Base-by-base conservation (phyloP, 2,329 filamentous ascomycete species). In the Hymenoscyphus scutula region DNA sequence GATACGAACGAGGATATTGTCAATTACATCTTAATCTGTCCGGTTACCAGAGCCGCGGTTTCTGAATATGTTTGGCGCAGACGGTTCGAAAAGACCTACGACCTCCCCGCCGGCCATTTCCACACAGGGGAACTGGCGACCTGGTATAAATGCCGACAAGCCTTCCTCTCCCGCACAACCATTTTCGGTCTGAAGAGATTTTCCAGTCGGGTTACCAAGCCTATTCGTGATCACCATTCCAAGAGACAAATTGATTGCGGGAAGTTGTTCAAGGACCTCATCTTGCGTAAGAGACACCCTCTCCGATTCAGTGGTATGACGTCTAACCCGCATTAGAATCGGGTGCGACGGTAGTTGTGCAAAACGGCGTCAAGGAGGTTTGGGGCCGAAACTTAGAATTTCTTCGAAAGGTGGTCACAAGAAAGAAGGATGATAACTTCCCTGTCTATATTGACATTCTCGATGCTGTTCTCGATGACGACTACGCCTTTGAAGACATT, bases 51-150 rank as follows among this genome's bases (percentile, higher is more conserved):
- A 37, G 60, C 74, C 65, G 75, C 78, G 6, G 70, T 82, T 59
- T 67, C 74, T 10, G 61, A 67, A 27, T 78, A 76, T 6, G 79
- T 83, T 68, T 84, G 82, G 82, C 77, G 78, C 38, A 65, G 69
- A 41, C 75, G 73, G 19, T 84, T 81, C 66, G 69, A 74, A 15
- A 61, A 71, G 25, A 72, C 62, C 29, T 84, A 78, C 65, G 81
- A 82, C 34, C 78, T 25, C 45, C 66, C 56, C 59, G 55, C 29
- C 51, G 71, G 53, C 57, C 59, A 60, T 53, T 19, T 23, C 2
- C 19, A 59, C 74, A 75, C 63, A 59, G 56, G 65, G 8, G 66
- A 74, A 6, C 67, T 79, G 23, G 59, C 54, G 4, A 25, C 58
- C 13, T 66, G 67, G 38, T 73, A 73, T 61, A 76, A 73, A 62